phyloP scores from a whole-genome alignment of 2,329 filamentous ascomycete species.

The Xylariaceae sp. region DNA sequence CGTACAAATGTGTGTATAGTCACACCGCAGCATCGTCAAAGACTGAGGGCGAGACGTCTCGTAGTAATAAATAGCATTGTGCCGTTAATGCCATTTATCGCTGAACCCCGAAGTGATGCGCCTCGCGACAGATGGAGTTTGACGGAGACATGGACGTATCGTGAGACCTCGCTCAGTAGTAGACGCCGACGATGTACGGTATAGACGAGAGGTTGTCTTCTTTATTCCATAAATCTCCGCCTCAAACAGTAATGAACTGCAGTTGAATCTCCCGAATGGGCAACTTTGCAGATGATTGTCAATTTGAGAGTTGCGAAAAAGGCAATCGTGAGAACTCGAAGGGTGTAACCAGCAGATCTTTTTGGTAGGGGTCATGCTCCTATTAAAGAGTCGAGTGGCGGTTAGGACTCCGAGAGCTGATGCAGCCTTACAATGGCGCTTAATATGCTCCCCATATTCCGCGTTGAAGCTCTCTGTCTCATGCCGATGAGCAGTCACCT shows the following conservation, averaged over 20 bases:
- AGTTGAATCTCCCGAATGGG: too few relatives aligned
- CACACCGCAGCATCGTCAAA: conserved; percentile 3
- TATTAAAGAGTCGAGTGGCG: background rate
- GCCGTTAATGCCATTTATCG: background rate
- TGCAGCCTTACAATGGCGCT: background rate
- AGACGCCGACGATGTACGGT: background rate
- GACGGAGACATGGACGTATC: background rate
- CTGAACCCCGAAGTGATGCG: background rate
- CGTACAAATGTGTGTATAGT: background rate
- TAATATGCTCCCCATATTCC: background rate
- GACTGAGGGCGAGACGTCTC: conserved; percentile 3
- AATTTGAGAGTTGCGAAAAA: too few relatives aligned
- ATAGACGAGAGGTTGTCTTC: too few relatives aligned
- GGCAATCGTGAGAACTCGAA: background rate
- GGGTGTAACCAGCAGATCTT: background rate
- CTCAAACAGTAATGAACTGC: too few relatives aligned
- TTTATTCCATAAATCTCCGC: too few relatives aligned
- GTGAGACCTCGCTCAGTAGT: background rate
- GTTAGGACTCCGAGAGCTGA: background rate
- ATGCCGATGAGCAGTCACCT: too few relatives aligned
- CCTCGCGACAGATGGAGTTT: background rate
- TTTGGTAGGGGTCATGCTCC: background rate
- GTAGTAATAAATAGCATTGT: background rate
- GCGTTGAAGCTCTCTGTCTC: too few relatives aligned
- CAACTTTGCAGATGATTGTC: too few relatives aligned